Conservation (phyloP, 1,139 yeast species). For the Geotrichum restrictum region DNA sequence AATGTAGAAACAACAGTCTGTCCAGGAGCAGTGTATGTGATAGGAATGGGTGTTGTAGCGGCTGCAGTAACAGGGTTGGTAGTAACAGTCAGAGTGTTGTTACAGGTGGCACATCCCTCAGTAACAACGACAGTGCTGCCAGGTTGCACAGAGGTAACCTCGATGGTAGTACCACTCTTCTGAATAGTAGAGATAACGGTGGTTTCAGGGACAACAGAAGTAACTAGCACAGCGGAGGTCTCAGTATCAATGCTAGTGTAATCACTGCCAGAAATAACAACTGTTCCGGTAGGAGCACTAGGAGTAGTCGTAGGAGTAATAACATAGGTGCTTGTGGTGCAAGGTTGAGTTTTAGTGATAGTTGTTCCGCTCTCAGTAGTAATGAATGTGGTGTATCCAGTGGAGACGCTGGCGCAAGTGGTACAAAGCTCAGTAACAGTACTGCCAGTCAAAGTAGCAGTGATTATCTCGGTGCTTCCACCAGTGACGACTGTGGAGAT, state of each 20-base stretch:
- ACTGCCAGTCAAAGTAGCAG: not conserved
- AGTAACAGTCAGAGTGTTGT: not conserved
- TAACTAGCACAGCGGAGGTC: not conserved
- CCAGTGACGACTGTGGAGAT: not conserved
- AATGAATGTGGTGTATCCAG: conserved; percentile 1
- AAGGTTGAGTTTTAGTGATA: not conserved
- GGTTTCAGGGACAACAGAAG: not conserved
- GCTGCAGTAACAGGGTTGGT: conserved; percentile 1
- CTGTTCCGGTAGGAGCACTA: not conserved
- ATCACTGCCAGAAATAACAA: not conserved
- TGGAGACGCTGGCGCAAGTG: not conserved
- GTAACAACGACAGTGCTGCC: not conserved
- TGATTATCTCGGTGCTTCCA: not conserved
- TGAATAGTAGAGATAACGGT: not conserved
- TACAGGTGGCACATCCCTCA: not conserved
- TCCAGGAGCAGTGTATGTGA: not conserved
- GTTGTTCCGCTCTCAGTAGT: not conserved
- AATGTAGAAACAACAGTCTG: not conserved
- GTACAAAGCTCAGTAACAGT: not conserved
- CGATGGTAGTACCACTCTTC: not conserved
- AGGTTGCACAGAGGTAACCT: not conserved
- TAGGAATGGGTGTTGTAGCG: not conserved
- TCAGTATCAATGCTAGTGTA: not conserved
- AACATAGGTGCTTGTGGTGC: not conserved
- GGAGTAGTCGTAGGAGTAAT: not conserved